Evolutionary conservation across 2,329 filamentous ascomycete genomes (phyloP), one percentile per base, ranked within the genome.

Genomic region (Colletotrichum paranaense): DNA sequence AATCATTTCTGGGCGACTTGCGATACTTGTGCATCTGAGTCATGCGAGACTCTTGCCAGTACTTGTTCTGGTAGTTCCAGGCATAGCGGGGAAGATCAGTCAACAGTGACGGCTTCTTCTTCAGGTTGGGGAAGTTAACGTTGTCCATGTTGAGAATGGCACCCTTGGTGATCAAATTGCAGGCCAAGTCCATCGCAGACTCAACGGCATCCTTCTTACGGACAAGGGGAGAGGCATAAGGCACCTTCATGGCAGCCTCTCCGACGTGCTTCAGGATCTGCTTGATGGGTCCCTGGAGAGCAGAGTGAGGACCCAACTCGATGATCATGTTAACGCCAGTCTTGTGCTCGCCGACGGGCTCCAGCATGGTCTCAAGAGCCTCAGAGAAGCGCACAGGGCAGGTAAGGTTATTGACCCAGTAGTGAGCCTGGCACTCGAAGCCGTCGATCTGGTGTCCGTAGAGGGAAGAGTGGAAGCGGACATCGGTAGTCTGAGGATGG

Each of bases 301-400:
- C 86, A 5, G 86, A 81, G 75, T 88, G 87, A 0, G 87, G 87
- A 0, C 87, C 87, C 9, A 88, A 77, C 76, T 89, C 87, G n/a
- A 88, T 76, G 26, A 87, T 79, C 80, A 85, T 82, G 72, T 84
- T 84, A 42, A 85, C 82, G 32, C 81, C 82, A 4, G 82, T 82
- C 67, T 78, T 80, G 75, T 84, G 80, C 76, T 73, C 70, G 22
- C 70, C 67, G 9, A 86, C 78, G 77, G 77, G 78, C 73, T 76
- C 72, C 53, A 62, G 64, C 80, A 84, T 84, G 70, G 77, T 81
- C 73, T 82, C 80, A 19, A 85, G 76, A 0, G 84, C 83, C 64
- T 84, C 53, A 66, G 87, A 86, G 74, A 88, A 88, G 11, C 81
- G 79, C 1, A 88, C 83, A 0, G 84, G 79, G 16, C 80, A 80